Evolutionary conservation across 202 grass and related monocot species (phyloP).

Genomic region (Carex sylvatica): DNA sequence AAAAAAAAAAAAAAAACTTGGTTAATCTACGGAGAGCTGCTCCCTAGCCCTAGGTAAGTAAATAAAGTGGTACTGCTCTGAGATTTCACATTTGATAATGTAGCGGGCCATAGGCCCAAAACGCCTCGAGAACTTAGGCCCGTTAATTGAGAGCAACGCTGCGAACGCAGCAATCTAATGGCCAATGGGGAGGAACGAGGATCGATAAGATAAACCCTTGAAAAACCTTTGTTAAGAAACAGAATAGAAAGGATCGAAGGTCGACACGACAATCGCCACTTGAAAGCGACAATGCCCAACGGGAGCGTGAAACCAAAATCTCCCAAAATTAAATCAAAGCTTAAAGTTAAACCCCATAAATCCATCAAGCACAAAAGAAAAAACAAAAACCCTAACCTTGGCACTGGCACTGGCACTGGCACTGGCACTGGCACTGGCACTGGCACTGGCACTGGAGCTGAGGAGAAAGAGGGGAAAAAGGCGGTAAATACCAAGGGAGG

Average conservation of each 20-base stretch:
- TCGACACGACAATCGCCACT: neutral
- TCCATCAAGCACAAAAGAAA: slow-evolving; percentile 14
- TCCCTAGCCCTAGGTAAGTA: no score
- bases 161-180: no score
- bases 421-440: neutral
- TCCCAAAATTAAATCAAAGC: neutral
- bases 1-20: no score
- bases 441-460: neutral
- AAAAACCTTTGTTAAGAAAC: neutral
- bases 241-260: neutral
- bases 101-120: neutral
- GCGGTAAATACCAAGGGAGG: neutral
- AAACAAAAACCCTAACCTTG: neutral
- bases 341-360: slow-evolving; percentile 21
- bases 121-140: neutral
- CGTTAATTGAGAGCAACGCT: neutral
- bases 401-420: no score
- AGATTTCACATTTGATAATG: neutral
- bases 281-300: slow-evolving; percentile 5
- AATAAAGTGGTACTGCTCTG: neutral
- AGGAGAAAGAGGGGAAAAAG: neutral
- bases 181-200: no score
- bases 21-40: no score
- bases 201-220: slow-evolving; percentile 7
- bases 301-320: slow-evolving; percentile 10